Base-by-base conservation (phyloP, 1,284 basidiomycete species). In the Irpex rosettiformis region DNA sequence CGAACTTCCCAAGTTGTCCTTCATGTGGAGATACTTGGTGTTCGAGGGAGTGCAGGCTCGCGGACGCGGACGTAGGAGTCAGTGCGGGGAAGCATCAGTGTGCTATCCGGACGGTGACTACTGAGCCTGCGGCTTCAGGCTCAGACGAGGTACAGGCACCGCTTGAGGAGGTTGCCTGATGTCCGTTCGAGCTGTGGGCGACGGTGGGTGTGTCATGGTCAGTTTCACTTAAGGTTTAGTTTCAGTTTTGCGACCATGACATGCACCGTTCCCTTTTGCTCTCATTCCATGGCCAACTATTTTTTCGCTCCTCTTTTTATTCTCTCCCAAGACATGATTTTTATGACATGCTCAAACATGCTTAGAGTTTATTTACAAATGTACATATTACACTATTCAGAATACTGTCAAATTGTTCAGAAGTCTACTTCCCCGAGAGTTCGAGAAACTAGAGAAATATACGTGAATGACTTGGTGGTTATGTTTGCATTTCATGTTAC, bases 21-120 rank as follows among this genome's bases (percentile, higher is more conserved):
- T 82, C 79, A 63, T 90, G 88, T 65, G 75, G 77, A 13, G 78
- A 81, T 53, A 79, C 74, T 70, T 89, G 87, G 86, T 90, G 88
- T 65, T 89, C 86, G 49, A 76, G 88, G 57, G 73, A 81, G 48
- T 90, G 88, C 69, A 77, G 87, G 58, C 66, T 88, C 56, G 73
- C 75, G 49, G 79, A 60, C 10, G 59, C 75, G 30, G 75, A 78
- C 45, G 56, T 56, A 37, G n/a, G n/a, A n/a, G n/a, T n/a, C n/a
- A n/a, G n/a, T n/a, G n/a, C n/a, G n/a, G 78, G 58, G 28, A 61
- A 78, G 66, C 77, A 78, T 62, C 85, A 86, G 67, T 61, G 58
- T 10, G 68, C 65, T 72, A 30, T 82, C 80, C 63, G 59, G 40
- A 64, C 63, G n/a, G 47, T 18, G 43, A 24, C 16, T n/a, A 11